Conservation (phyloP, 2,329 filamentous ascomycete genomes). For the Fusarium verticillioides region DNA sequence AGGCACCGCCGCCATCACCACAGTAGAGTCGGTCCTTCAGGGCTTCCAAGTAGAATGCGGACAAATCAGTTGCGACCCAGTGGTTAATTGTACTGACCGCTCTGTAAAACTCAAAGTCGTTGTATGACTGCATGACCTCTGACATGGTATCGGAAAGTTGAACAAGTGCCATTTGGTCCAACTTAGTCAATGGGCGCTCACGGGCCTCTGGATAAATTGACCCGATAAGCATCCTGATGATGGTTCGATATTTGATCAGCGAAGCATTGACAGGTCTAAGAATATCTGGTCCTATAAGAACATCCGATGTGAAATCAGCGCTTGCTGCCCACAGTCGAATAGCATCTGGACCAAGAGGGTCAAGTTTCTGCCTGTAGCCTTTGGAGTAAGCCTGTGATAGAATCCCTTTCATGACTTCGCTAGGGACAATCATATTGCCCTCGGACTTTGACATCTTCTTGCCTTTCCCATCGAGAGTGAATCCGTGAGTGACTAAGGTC, state of each 20-base stretch:
- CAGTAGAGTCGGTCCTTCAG: constrained; percentile 94
- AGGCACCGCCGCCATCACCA: constrained; percentile 72
- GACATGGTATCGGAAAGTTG: constrained; percentile 75
- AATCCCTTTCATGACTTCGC: constrained; percentile 85
- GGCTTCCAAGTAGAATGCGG: constrained; percentile 92
- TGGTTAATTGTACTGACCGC: constrained; percentile 78
- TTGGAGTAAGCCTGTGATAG: constrained; percentile 75
- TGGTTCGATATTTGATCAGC: constrained; percentile 88
- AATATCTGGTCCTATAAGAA: constrained; percentile 81
- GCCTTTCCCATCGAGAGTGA: constrained; percentile 88
- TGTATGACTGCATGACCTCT: constrained; percentile 73
- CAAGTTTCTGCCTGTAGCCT: constrained; percentile 56
- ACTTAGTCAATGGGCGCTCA: constrained; percentile 62
- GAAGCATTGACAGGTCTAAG: constrained; percentile 80
- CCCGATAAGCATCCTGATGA: constrained; percentile 90
- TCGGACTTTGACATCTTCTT: constrained; percentile 99
- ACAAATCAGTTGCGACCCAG: constrained; percentile 86
- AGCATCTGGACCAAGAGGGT: constrained; percentile 85
- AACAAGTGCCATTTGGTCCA: constrained; percentile 80
- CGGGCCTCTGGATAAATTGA: constrained; percentile 69
- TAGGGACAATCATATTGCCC: constrained; percentile 85
- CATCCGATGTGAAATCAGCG: constrained; percentile 90
- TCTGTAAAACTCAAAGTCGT: constrained; percentile 84
- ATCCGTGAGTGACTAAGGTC: constrained; percentile 93
- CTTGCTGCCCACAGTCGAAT: constrained; percentile 91